These are phyloP conservation scores for Lactarius trivialis DNA, from an alignment of 768 basidiomycete species.

Conservation along the genomic window DNA sequence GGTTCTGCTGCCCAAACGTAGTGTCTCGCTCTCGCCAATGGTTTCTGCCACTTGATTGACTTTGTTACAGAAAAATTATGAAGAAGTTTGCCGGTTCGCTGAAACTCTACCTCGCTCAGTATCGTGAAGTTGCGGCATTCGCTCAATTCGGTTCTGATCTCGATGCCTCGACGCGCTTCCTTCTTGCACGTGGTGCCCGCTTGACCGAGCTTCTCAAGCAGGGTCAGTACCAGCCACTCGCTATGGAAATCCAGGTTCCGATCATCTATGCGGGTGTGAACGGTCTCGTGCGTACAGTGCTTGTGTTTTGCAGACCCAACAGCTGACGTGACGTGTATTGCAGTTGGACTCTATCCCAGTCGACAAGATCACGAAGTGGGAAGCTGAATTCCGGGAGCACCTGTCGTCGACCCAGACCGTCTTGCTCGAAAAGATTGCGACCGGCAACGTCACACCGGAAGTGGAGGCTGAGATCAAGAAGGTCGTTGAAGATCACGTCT, in stretches of 20 bases:
- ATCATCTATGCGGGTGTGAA: slow-evolving; percentile 99
- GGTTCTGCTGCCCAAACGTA: slow-evolving; percentile 99
- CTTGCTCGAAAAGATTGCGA: slow-evolving; percentile 80
- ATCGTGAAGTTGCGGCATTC: slow-evolving; percentile 99
- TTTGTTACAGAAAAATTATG: slow-evolving; percentile 79
- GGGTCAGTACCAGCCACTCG: slow-evolving; percentile 93
- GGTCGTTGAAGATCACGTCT: slow-evolving; percentile 84
- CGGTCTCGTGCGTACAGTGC: slow-evolving; percentile 67
- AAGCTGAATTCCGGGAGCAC: slow-evolving; percentile 86
- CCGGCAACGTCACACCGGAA: slow-evolving; percentile 80
- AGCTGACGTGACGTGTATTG: background rate
- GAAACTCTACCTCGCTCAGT: slow-evolving; percentile 99
- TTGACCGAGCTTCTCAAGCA: slow-evolving; percentile 97
- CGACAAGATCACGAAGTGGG: slow-evolving; percentile 90
- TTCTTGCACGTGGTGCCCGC: slow-evolving; percentile 95
- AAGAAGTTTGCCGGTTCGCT: slow-evolving; percentile 99
- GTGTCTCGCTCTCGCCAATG: slow-evolving; percentile 28
- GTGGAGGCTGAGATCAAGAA: slow-evolving; percentile 94
- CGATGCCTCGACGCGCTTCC: slow-evolving; percentile 98
- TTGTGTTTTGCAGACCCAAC: background rate
- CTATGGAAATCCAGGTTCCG: slow-evolving; percentile 95
- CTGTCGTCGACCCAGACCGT: slow-evolving; percentile 63
- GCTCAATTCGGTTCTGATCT: slow-evolving; percentile 99
- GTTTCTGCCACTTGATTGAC: background rate
- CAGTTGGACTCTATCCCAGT: slow-evolving; percentile 93